Conservation (phyloP, 2,329 filamentous ascomycete genomes). For the Dothiorella sarmentorum region DNA sequence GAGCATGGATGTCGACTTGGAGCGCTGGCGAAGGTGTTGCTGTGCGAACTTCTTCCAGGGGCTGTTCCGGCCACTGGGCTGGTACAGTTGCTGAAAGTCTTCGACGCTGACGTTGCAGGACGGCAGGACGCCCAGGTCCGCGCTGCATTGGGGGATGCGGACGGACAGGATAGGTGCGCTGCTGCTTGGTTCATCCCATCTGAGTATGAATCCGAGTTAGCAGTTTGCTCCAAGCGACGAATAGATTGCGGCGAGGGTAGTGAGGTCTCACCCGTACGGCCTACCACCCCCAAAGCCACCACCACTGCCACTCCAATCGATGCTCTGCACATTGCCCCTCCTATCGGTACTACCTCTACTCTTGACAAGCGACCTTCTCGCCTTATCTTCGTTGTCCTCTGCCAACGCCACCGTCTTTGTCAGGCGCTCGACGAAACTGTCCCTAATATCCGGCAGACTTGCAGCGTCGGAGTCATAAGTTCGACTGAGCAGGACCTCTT, state of each 20-base stretch:
- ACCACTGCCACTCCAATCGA: background rate
- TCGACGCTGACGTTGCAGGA: background rate
- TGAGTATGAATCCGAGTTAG: background rate
- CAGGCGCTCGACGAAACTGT: conserved; percentile 12
- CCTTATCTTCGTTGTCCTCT: background rate
- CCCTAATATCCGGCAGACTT: conserved; percentile 5
- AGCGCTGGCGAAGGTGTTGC: background rate
- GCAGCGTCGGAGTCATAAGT: conserved; percentile 14
- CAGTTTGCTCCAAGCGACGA: too few species aligned
- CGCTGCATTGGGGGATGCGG: background rate
- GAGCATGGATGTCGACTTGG: background rate
- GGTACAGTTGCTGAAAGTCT: background rate
- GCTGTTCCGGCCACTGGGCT: background rate
- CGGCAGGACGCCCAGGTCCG: background rate
- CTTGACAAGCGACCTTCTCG: background rate
- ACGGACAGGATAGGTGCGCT: background rate
- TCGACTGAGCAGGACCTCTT: background rate
- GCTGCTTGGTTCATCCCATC: conserved; percentile 1
- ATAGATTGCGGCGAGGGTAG: background rate
- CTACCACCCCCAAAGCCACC: background rate
- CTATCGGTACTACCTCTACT: background rate
- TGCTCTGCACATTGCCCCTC: background rate
- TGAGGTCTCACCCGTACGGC: background rate
- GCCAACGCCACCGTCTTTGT: background rate
- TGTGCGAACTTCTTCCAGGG: conserved; percentile 5